Evolutionary conservation across 2,329 filamentous ascomycete species (phyloP).

Genomic region (Botryosphaeria dothidea): DNA sequence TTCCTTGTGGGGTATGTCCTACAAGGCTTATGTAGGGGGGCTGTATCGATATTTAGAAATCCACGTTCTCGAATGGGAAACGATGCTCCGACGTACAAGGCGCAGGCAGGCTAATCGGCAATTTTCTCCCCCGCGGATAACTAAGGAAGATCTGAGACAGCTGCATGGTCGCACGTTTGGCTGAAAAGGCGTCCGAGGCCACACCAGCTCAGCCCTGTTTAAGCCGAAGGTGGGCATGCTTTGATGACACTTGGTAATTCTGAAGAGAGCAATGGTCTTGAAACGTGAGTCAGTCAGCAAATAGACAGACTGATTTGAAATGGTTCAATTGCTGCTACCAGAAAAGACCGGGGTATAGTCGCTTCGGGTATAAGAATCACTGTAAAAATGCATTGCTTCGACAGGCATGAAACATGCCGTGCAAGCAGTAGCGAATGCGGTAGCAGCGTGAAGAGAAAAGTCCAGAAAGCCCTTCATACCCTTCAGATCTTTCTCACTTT

Average conservation of each 20-base stretch:
- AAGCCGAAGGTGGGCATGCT: neutral
- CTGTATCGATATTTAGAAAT: conserved; percentile 7
- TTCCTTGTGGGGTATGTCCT: neutral
- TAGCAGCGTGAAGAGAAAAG: conserved; percentile 9
- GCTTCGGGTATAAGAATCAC: conserved; percentile 18
- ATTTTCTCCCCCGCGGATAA: neutral
- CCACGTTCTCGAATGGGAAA: neutral
- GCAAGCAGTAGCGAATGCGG: conserved; percentile 17
- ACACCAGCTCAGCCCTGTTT: neutral
- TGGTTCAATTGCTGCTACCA: conserved; percentile 16
- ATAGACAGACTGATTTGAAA: neutral
- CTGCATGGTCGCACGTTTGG: neutral
- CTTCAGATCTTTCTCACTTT: neutral
- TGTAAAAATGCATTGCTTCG: conserved; percentile 11
- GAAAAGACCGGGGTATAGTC: conserved; percentile 17
- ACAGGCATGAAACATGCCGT: neutral
- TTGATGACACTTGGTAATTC: neutral
- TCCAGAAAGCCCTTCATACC: neutral
- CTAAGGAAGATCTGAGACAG: conserved; percentile 1
- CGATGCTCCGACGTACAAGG: neutral
- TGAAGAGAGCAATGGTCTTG: neutral
- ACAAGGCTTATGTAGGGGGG: neutral
- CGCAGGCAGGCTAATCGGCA: neutral
- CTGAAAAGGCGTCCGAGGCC: neutral
- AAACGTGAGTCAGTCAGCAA: neutral